Base-by-base conservation (phyloP, 306 rosid species). In the Prunus armeniaca region DNA sequence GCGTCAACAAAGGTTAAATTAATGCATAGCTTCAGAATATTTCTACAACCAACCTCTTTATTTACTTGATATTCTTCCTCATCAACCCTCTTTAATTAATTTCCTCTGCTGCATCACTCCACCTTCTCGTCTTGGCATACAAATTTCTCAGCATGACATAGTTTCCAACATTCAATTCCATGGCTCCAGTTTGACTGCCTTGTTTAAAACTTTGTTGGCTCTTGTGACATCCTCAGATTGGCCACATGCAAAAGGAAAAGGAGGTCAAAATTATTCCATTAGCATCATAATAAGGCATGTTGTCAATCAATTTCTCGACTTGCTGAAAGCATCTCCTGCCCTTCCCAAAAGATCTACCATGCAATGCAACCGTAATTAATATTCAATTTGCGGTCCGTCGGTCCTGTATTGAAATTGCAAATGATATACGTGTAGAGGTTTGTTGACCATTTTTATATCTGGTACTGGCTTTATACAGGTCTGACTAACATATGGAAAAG, bases 321-420 rank as follows among this genome's bases (percentile, higher is more conserved):
- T 92, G 93, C 63, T 86, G 88, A 82, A 92, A 86, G 79, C 84
- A 84, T 32, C 38, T 52, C 96, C 96, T 3, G 87, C 92, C 74
- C 87, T 87, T 49, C 96, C 96, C 13, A 92, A 72, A 76, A 92
- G 87, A 84, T 90, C 91, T 47, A 88, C 73, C 92, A 92, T 84
- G 47, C 96, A 92, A 92, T 84, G 47, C 96, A 92, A 54, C 96
- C 92, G 64, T 32, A 32, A 32, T 32, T 88, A 90, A 81, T 90
- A 93, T 79, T 92, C 93, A 78, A 90, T 80, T 79, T 86, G 82
- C n/a, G 87, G 93, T 32, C 38, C 7, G 0, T 0, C 38, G 7
- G 7, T 32, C 38, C 1, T 5, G 38, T 32, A 5, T 0, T 32
- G 38, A 32, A 32, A 32, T 32, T 32, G 7, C 38, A 32, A 32